These are phyloP conservation scores for Eremothecium cymbalariae DNA, from an alignment of 1,139 yeast species.

Conservation along the genomic window DNA sequence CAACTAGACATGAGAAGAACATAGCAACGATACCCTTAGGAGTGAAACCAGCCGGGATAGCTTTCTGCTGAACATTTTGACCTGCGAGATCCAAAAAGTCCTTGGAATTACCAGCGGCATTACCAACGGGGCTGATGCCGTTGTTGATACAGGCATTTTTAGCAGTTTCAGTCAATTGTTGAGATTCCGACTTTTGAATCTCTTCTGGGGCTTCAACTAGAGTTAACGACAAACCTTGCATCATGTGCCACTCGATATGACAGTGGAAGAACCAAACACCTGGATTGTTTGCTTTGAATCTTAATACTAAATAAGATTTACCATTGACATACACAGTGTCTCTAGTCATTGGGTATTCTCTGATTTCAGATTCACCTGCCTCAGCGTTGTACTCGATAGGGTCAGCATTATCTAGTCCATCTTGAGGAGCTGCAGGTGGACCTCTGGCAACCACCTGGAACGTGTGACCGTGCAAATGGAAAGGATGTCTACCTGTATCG, in stretches of 20 bases:
- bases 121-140: slow-evolving; percentile 50
- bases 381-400: slow-evolving; percentile 43
- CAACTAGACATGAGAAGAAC: slow-evolving; percentile 70
- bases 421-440: slow-evolving; percentile 25
- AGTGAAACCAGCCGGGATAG: slow-evolving; percentile 82
- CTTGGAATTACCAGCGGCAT: slow-evolving; percentile 73
- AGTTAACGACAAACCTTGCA: slow-evolving; percentile 73
- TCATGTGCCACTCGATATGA: slow-evolving; percentile 90
- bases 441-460: slow-evolving; percentile 64
- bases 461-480: slow-evolving; percentile 76
- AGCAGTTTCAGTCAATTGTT: slow-evolving; percentile 48
- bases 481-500: slow-evolving; percentile 80
- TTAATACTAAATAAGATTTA: slow-evolving; percentile 58
- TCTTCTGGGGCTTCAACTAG: slow-evolving; percentile 67
- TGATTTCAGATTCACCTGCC: slow-evolving; percentile 40
- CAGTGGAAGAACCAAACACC: slow-evolving; percentile 95
- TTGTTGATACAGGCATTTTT: slow-evolving; percentile 48
- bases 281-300: slow-evolving; percentile 77
- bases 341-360: slow-evolving; percentile 60
- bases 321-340: slow-evolving; percentile 62
- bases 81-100: slow-evolving; percentile 60
- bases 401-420: slow-evolving; percentile 44
- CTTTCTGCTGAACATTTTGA: slow-evolving; percentile 54
- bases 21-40: slow-evolving; percentile 84
- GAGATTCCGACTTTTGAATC: slow-evolving; percentile 44